A percentile compares a stretch with the other conserved stretches of the same genome.
Evolutionary conservation across 129 eudicot genomes (phyloP).

Genomic region (Flaveria brownii): DNA sequence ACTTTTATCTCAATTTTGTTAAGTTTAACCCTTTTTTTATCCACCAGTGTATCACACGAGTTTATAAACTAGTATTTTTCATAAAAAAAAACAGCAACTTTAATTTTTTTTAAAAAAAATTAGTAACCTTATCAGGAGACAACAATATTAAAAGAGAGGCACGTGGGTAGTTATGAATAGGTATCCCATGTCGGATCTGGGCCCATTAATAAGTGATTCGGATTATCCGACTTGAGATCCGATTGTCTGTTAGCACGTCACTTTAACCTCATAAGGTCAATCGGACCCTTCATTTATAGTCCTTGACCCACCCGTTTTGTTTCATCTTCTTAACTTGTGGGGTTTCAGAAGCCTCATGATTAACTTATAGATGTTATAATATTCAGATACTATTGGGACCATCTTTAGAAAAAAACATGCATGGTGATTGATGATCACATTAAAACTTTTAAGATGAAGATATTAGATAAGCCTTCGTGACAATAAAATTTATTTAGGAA

Average conservation of each 20-base stretch:
- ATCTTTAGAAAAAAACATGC: no score
- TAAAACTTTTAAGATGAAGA: no score
- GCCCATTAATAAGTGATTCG: constrained; percentile 27
- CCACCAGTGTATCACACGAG: no score
- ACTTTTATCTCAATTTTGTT: no score
- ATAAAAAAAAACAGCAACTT: no score
- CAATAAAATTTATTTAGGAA: no score
- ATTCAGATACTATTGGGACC: no score
- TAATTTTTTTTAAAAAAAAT: background rate
- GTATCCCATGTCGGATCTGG: constrained; percentile 9
- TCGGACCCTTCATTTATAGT: constrained; percentile 33
- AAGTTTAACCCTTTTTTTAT: no score
- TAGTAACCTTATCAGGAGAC: constrained; percentile 33
- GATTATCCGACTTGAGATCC: constrained; percentile 1
- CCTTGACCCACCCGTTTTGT: constrained; percentile 29
- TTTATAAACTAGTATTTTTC: background rate
- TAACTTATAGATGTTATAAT: background rate
- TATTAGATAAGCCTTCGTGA: no score
- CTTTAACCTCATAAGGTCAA: constrained; percentile 5
- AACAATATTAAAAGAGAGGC: constrained; percentile 20
- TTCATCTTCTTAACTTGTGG: constrained; percentile 3
- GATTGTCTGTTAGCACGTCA: constrained; percentile 21
- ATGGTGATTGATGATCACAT: no score
- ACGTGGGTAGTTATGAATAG: constrained; percentile 31
- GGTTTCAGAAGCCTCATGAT: background rate